Conservation (phyloP, 176 grass and related monocot species). For the Phragmites australis region DNA sequence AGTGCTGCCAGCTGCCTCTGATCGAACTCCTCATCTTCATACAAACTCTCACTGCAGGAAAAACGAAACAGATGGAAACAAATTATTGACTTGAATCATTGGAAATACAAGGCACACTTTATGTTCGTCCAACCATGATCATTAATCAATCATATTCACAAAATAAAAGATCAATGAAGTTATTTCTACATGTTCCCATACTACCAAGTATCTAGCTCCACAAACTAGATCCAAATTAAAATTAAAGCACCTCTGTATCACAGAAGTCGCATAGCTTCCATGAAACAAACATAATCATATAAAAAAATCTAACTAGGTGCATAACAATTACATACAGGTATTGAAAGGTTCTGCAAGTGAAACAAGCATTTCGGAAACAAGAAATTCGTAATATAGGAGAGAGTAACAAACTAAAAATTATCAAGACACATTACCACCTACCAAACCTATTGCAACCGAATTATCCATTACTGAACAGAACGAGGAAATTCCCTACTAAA, state of each 20-base stretch:
- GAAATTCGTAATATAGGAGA: not conserved
- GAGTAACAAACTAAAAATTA: not conserved
- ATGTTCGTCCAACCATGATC: not conserved
- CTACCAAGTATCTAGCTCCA: not conserved
- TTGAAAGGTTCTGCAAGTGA: not conserved
- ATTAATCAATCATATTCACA: not conserved
- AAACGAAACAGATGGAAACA: not conserved
- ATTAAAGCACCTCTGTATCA: not conserved
- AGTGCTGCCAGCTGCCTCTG: slow-evolving; percentile 90
- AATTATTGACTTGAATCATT: slow-evolving; percentile 19
- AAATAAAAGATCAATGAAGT: not conserved
- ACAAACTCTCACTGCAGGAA: slow-evolving; percentile 81
- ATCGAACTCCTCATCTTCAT: slow-evolving; percentile 98
- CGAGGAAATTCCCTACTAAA: not conserved
- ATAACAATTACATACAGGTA: not conserved
- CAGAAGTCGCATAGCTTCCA: not conserved
- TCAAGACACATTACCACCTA: not conserved
- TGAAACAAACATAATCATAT: not conserved
- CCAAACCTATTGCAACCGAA: not conserved
- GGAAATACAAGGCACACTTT: not conserved
- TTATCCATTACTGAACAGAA: not conserved
- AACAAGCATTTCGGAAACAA: not conserved
- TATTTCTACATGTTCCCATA: not conserved
- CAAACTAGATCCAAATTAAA: slow-evolving; percentile 16
- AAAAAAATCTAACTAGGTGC: not conserved